Conservation (phyloP, 768 basidiomycete genomes). For the Neoboletus magnificus region DNA sequence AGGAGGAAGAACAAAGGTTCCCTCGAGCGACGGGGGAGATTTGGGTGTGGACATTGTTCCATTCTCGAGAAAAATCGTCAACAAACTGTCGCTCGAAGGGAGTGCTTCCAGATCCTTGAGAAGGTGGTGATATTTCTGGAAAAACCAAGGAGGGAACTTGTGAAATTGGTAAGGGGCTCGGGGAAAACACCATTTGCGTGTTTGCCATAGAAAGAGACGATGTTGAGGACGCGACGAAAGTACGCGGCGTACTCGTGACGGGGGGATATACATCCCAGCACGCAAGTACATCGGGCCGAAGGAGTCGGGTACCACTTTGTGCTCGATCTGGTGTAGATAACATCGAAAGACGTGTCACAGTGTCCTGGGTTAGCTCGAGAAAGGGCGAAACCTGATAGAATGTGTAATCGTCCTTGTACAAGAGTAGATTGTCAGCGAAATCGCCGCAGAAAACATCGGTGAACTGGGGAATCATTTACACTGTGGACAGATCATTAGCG, state of each 20-base stretch:
- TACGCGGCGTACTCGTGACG: conserved; percentile 5
- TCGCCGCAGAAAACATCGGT: conserved; percentile 7
- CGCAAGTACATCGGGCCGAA: not conserved
- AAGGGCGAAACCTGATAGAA: conserved; percentile 4
- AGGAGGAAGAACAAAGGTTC: not conserved
- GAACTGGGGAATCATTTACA: not conserved
- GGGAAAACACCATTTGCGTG: conserved; percentile 22
- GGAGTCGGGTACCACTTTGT: not conserved
- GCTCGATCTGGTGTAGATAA: conserved; percentile 16
- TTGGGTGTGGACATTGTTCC: conserved; percentile 13
- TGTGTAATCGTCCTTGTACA: conserved; percentile 5
- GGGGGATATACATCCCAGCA: not conserved
- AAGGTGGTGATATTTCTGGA: conserved; percentile 29
- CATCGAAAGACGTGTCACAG: not conserved
- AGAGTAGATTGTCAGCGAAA: conserved; percentile 4
- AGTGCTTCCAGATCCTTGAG: conserved; percentile 22
- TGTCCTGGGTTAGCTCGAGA: not conserved
- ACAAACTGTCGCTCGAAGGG: conserved; percentile 32
- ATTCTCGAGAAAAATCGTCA: conserved; percentile 17
- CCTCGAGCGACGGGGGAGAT: conserved; percentile 25
- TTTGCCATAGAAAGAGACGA: conserved; percentile 8
- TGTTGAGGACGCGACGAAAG: conserved; percentile 10
- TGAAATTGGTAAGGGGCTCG: conserved; percentile 25
- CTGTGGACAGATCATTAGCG: conserved; percentile 1
- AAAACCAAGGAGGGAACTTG: conserved; percentile 14